Evolutionary conservation across 169 alveolate species (phyloP).

Genomic region (Theileria equi): DNA sequence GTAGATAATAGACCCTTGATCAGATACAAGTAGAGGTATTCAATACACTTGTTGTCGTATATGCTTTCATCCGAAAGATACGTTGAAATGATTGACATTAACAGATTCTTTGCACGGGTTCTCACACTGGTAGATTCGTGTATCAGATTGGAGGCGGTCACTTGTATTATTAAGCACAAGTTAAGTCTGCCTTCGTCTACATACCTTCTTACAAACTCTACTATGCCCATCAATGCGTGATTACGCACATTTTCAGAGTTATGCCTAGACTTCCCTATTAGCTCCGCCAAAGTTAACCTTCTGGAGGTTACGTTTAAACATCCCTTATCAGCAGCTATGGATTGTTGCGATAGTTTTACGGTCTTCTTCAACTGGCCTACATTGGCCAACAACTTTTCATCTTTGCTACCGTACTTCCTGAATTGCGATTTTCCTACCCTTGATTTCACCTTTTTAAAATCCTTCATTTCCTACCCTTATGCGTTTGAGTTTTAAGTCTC

Average conservation of each 20-base stretch:
- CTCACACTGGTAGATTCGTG: conserved; percentile 10
- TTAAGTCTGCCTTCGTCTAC: conserved; percentile 41
- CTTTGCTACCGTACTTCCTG: conserved; percentile 38
- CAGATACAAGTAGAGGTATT: conserved; percentile 19
- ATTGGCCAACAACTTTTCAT: conserved; percentile 47
- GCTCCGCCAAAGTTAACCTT: conserved; percentile 53
- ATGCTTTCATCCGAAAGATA: background rate
- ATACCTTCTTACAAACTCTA: conserved; percentile 36
- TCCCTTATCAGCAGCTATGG: conserved; percentile 55
- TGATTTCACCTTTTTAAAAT: conserved; percentile 23
- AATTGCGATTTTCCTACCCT: conserved; percentile 41
- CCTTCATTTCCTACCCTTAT: too few relatives aligned
- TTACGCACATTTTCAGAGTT: conserved; percentile 28
- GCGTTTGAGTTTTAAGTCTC: too few relatives aligned
- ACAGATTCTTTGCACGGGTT: conserved; percentile 21
- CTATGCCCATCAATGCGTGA: conserved; percentile 45
- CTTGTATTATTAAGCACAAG: conserved; percentile 39
- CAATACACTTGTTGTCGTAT: conserved; percentile 14
- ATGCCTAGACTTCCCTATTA: conserved; percentile 55
- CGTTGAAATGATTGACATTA: conserved; percentile 12
- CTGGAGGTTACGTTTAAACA: conserved; percentile 48
- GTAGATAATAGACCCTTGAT: conserved; percentile 23
- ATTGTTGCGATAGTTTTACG: conserved; percentile 44
- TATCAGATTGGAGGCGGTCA: conserved; percentile 22
- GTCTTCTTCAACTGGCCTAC: conserved; percentile 28